These are phyloP conservation scores for Thermoascus crustaceus DNA, from an alignment of 2,329 filamentous ascomycete species.

Conservation along the genomic window DNA sequence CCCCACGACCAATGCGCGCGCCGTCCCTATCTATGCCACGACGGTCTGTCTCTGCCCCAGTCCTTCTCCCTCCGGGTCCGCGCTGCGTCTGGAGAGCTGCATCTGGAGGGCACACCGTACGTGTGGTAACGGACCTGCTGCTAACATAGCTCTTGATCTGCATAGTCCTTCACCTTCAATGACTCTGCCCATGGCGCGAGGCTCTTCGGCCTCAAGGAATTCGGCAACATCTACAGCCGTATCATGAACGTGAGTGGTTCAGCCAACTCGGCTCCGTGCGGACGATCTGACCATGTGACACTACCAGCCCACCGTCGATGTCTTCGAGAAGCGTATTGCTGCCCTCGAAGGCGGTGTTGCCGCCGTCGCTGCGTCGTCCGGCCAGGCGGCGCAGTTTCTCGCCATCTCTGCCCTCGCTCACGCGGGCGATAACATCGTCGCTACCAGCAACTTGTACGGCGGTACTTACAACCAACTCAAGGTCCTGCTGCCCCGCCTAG, in stretches of 20 bases:
- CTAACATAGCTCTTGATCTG: not conserved
- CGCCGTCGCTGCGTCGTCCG: slow-evolving; percentile 75
- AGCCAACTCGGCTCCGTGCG: not conserved
- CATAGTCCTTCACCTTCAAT: slow-evolving; percentile 82
- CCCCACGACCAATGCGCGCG: slow-evolving; percentile 72
- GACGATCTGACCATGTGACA: not conserved
- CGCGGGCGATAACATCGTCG: slow-evolving; percentile 85
- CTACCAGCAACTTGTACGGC: slow-evolving; percentile 84
- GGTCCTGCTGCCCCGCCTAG: slow-evolving; percentile 76
- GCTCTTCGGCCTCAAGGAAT: slow-evolving; percentile 93
- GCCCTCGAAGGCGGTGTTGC: slow-evolving; percentile 87
- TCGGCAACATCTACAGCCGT: slow-evolving; percentile 95
- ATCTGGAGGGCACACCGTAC: too few relatives aligned
- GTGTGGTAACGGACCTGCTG: too few relatives aligned
- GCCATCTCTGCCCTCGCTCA: slow-evolving; percentile 75
- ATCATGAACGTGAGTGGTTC: slow-evolving; percentile 70
- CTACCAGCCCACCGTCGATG: slow-evolving; percentile 74
- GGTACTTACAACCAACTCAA: slow-evolving; percentile 98
- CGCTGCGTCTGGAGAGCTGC: too few relatives aligned
- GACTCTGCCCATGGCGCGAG: slow-evolving; percentile 91
- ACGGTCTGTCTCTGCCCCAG: slow-evolving; percentile 43
- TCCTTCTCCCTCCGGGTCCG: too few relatives aligned
- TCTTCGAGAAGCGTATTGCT: slow-evolving; percentile 94
- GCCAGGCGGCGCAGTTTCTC: slow-evolving; percentile 90
- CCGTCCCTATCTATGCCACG: slow-evolving; percentile 92